Evolutionary conservation across 2,329 filamentous ascomycete species (phyloP).

Genomic region (Xylariaceae sp.): DNA sequence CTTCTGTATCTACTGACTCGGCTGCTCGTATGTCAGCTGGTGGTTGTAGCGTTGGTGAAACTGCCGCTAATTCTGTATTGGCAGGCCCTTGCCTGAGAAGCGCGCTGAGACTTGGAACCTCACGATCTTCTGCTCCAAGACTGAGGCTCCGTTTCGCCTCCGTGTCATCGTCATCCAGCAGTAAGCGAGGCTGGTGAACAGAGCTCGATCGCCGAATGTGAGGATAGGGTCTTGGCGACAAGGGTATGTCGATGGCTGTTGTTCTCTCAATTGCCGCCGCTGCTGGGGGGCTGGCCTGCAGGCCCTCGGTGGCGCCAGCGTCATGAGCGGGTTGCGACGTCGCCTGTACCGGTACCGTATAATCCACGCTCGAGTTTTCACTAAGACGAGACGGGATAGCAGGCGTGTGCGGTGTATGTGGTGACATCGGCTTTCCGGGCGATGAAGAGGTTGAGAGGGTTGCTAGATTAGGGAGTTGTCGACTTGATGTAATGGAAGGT

Average conservation of each 20-base stretch:
- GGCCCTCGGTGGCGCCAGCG: slow-evolving; percentile 31
- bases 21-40: slow-evolving; percentile 39
- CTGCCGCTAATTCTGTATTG: slow-evolving; percentile 34
- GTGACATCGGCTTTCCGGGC: slow-evolving; percentile 82
- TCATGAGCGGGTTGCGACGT: slow-evolving; percentile 26
- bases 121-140: slow-evolving; percentile 59
- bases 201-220: slow-evolving; percentile 63
- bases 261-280: slow-evolving; percentile 45
- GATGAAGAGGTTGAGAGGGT: slow-evolving; percentile 82
- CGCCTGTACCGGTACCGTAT: slow-evolving; percentile 36
- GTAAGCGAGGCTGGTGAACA: slow-evolving; percentile 55
- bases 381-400: slow-evolving; percentile 91
- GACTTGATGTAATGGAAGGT: slow-evolving; percentile 68
- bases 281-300: slow-evolving; percentile 34
- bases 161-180: slow-evolving; percentile 53
- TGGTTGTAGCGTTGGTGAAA: slow-evolving; percentile 36
- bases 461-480: slow-evolving; percentile 54
- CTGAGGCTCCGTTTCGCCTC: slow-evolving; percentile 64
- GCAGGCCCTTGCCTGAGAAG: slow-evolving; percentile 46
- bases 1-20: slow-evolving; percentile 37
- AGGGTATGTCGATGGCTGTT: slow-evolving; percentile 67
- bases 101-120: slow-evolving; percentile 60
- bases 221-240: slow-evolving; percentile 57
- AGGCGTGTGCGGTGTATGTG: slow-evolving; percentile 86
- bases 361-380: slow-evolving; percentile 78